Base-by-base conservation (phyloP, 345 rosid genomes). In the Acer campestre region DNA sequence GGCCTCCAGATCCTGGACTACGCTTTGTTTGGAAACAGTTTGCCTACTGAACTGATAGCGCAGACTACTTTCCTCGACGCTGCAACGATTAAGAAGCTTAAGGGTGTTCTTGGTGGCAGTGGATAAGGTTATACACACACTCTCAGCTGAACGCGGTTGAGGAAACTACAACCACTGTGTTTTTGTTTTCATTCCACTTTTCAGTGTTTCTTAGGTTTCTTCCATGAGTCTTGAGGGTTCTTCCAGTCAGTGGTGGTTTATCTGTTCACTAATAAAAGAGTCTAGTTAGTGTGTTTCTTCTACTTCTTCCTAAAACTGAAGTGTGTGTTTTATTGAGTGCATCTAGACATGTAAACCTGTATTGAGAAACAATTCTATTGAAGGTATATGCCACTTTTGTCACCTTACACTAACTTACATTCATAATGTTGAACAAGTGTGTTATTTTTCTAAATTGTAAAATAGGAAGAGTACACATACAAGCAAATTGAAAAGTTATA, bases 31-130 rank as follows among this genome's bases (percentile, higher is more conserved):
- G 93, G 53, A 6, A 92, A 86, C 55, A 78, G 85, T 67, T 79
- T 94, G 84, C 94, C 94, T 14, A 79, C 95, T 2, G 95, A 87
- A 13, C 67, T 90, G 12, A 71, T 94, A 3, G 88, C 80, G 70
- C 68, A 66, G 38, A 78, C 84, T 1, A 92, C 97, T 22, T 94
- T 94, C 86, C 90, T 94, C 1, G 92, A 89, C 12, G 88, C 65
- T 69, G 96, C 81, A 12, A 85, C 82, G 79, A 86, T 94, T 61
- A 93, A 91, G 93, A 94, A 90, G 88, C 95, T 94, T 51, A 94
- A 94, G 85, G 88, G 84, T 53, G 89, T 94, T 64, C 96, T 94
- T 79, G 98, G 98, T 35, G 98, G 98, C 76, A 92, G 88, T 25
- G 81, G 84, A 61, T 94, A 82, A 85, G 40, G 20, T 59, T 20